Base-by-base conservation (phyloP, 345 rosid genomes). In the Psidium guajava region DNA sequence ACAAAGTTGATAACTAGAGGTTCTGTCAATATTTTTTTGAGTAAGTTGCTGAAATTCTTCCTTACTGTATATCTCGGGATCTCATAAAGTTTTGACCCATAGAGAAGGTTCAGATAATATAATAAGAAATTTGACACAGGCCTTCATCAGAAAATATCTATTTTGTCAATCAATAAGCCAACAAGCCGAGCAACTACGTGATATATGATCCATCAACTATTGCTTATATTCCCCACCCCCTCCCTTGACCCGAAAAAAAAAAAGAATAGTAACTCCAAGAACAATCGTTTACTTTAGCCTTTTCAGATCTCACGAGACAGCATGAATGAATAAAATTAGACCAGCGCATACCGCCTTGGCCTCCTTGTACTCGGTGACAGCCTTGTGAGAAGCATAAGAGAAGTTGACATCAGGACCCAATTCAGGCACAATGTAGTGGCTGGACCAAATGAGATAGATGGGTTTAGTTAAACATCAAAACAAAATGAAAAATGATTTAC, bases 331-430 rank as follows among this genome's bases (percentile, higher is more conserved):
- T 52, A 42, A 4, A 69, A 21, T 5, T 4, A 36, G 80, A 18
- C 25, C 47, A 81, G 49, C 22, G 89, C 96, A 49, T 91, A 97
- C 99, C 85, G 93, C 94, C 92, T 95, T 97, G 81, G 99, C 99
- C 90, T 97, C 99, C 94, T 94, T 95, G 93, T 95, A 97, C 85
- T 97, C 99, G 11, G 86, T 88, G 56, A 95, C 94, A 58, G 99
- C 99, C 94, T 95, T 97, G 95, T 97, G 99, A 81, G 98, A 97
- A n/a, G 98, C 98, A 85, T 95, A 97, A 22, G 96, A 92, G 89
- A 97, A 97, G 5, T 92, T 91, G 75, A 95, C 98, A 6, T 95
- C 95, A 64, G 99, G 98, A 61, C 98, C 98, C 98, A 96, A 90
- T 87, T 97, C 99, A 52, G 99, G 98, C 83, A 97, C 98, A 73